Percentiles rank a stretch among this genome's conserved stretches.
These are phyloP conservation scores for Plasmodium malariae DNA, from an alignment of 169 alveolate species.

Conservation along the genomic window DNA sequence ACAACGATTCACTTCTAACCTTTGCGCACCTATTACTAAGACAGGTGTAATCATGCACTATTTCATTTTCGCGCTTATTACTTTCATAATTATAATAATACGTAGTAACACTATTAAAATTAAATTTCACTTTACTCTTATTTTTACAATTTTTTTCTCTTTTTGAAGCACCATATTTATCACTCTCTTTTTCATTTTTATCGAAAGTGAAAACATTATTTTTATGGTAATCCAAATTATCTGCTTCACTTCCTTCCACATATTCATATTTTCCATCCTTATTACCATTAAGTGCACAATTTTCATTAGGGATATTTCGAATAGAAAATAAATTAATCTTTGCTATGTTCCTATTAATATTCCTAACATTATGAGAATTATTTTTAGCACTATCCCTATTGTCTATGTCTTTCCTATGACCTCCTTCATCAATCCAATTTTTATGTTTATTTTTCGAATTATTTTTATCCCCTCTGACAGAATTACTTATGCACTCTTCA, in stretches of 20 bases:
- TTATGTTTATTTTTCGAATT: too few species aligned
- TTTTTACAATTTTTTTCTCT: not conserved
- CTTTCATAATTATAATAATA: not conserved
- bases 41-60: not conserved
- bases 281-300: not conserved
- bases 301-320: not conserved
- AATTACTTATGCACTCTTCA: too few species aligned
- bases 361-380: not conserved
- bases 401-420: not conserved
- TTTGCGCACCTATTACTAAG: too few species aligned
- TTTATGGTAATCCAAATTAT: not conserved
- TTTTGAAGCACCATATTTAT: not conserved
- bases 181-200: not conserved
- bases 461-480: too few species aligned
- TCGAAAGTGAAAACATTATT: not conserved
- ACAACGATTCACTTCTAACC: too few species aligned
- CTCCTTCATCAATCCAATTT: not conserved
- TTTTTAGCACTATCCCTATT: not conserved
- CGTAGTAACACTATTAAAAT: not conserved
- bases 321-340: not conserved
- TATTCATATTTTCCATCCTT: not conserved
- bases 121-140: not conserved
- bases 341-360: too few species aligned
- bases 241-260: slow-evolving; percentile 6
- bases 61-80: not conserved